Evolutionary conservation across 2,329 filamentous ascomycete genomes (phyloP), one percentile per base, ranked within the genome.

Genomic region (Fusarium mangiferae): DNA sequence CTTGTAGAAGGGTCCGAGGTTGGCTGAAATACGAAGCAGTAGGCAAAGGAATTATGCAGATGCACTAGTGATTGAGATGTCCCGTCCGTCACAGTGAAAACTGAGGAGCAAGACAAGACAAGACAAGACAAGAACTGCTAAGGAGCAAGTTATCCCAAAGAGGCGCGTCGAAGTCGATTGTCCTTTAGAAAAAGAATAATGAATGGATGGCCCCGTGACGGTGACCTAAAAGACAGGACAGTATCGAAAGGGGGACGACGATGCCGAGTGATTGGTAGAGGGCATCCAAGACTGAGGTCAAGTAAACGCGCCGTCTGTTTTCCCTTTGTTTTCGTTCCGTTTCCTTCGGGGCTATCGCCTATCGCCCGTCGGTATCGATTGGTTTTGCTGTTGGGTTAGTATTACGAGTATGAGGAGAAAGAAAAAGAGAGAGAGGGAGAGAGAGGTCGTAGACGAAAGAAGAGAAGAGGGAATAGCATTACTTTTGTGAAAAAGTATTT

Each of bases 231-330:
- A 54, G 58, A 48, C 41, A 63, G 51, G 49, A 72, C 63, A 51
- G 71, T 73, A 51, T 73, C 64, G 60, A 67, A 64, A 70, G 51
- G 72, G 68, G 68, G 68, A 72, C 42, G 63, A 65, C 35, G 48
- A 62, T 68, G 72, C 72, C 45, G 61, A 74, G 62, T 74, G 72
- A 74, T 74, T 74, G 71, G 71, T 38, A 65, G 54, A 72, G 55
- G 55, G 63, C 72, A 62, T 65, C 68, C 56, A 68, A 54, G 51
- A 49, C 46, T 70, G 66, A 72, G 55, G 33, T 35, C 26, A 26
- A 38, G 33, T 67, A 74, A 56, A 71, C 57, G 66, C 70, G 60
- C 67, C 48, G 54, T 35, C 54, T 33, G 41, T 55, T 41, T 62
- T 74, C 67, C 55, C 71, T 74, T 59, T 65, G 49, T 74, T 58